Evolutionary conservation across 345 rosid species (phyloP), one percentile per base, ranked within the genome.

Genomic region (Citrus hindsii): DNA sequence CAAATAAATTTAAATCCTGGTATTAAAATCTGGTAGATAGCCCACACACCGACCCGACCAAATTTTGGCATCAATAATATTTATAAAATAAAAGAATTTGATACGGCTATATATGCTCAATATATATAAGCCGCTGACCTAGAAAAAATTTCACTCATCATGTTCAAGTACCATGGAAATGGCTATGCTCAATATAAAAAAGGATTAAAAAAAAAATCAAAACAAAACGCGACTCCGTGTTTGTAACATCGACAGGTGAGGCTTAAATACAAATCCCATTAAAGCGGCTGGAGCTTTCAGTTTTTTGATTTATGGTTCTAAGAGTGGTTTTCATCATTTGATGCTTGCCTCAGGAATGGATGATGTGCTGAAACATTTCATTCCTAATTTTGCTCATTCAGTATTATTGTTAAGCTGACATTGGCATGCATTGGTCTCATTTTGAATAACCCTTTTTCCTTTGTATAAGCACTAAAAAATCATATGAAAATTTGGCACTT

Each of bases 261-360:
- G 24, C 3, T 69, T 59, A 42, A 74, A 58, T 65, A 38, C 28
- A 76, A 77, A 76, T 73, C 65, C 32, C 37, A 53, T 12, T 13
- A 77, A 24, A n/a, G 60, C 27, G 59, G 51, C 14, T 0, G 51
- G 51, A 63, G 77, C 63, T 64, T 68, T 51, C 59, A 59, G 7
- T 27, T 21, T 9, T 38, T 33, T 75, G 0, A 51, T 56, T 14
- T 18, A 48, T 66, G 66, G 12, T 71, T 19, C 2, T 18, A 9
- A 1, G 38, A 16, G 16, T 40, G 28, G 12, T 58, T 25, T 24
- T 65, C 40, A 77, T 93, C 88, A 91, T 83, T 94, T 91, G 88
- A 95, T 88, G 80, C 86, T 84, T 71, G 90, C 98, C 87, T 89
- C 89, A 5, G 92, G 87, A 81, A 92, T 89, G 55, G 84, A 90